Evolutionary conservation across 148 eudicot species (phyloP).

Genomic region (Cornus suecica): DNA sequence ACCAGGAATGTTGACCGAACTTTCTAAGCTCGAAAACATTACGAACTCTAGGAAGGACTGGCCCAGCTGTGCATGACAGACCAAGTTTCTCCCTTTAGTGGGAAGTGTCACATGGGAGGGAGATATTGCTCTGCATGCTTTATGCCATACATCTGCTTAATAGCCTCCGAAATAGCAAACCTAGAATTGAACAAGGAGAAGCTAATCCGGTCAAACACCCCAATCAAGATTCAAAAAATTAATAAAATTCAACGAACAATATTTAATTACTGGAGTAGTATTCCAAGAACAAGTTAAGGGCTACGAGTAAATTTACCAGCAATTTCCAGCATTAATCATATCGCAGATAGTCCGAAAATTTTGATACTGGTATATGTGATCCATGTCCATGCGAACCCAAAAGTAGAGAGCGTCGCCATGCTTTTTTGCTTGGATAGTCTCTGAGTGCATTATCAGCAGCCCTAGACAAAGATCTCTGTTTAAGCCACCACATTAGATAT

Average conservation of each 20-base stretch:
- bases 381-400: conserved; percentile 83
- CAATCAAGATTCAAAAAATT: neutral
- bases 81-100: conserved; percentile 74
- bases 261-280: neutral
- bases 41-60: conserved; percentile 84
- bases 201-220: conserved; percentile 12
- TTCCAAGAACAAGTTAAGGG: neutral
- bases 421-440: conserved; percentile 56
- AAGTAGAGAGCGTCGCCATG: conserved; percentile 82
- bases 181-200: conserved; percentile 34
- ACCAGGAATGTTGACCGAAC: neutral
- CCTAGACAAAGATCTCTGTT: conserved; percentile 67
- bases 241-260: neutral
- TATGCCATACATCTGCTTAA: conserved; percentile 72
- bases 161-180: conserved; percentile 70
- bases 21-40: conserved; percentile 79
- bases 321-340: conserved; percentile 91
- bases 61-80: conserved; percentile 92
- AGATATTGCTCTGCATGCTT: conserved; percentile 41
- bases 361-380: conserved; percentile 68
- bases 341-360: conserved; percentile 98
- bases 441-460: conserved; percentile 66
- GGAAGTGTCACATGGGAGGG: conserved; percentile 94
- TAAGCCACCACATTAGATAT: conserved; percentile 12
- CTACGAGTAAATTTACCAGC: conserved; percentile 48